phyloP scores from a whole-genome alignment of 768 basidiomycete genomes.

The Russula dissimulans region DNA sequence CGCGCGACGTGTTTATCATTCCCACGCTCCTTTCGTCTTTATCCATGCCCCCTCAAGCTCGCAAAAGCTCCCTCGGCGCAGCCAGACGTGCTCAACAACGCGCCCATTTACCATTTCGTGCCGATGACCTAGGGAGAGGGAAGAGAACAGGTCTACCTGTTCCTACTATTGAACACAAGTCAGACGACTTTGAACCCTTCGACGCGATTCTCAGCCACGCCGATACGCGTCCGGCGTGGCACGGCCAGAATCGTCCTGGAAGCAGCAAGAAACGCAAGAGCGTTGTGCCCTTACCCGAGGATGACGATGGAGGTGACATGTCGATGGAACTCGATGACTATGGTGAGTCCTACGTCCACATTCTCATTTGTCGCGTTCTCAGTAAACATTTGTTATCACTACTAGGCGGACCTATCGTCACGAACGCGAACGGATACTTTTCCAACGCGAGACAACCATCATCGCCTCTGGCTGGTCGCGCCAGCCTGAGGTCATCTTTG shows the following conservation, averaged over 20 bases:
- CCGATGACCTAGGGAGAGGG: conserved; percentile 66
- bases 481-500: conserved; percentile 23
- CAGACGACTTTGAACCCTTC: conserved; percentile 79
- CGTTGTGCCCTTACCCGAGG: conserved; percentile 26
- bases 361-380: not conserved
- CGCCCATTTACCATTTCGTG: conserved; percentile 67
- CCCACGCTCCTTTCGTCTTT: conserved; percentile 12
- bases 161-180: conserved; percentile 56
- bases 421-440: conserved; percentile 27
- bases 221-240: conserved; percentile 55
- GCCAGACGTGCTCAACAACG: conserved; percentile 49
- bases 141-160: conserved; percentile 74
- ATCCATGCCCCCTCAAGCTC: conserved; percentile 27
- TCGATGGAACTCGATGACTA: conserved; percentile 69
- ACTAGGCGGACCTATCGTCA: conserved; percentile 11
- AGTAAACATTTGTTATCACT: not conserved
- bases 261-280: conserved; percentile 32
- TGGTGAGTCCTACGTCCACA: conserved; percentile 33
- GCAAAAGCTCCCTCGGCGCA: conserved; percentile 34
- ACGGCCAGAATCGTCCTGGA: conserved; percentile 30
- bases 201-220: conserved; percentile 64
- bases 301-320: conserved; percentile 52
- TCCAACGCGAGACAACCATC: conserved; percentile 22
- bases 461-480: conserved; percentile 26
- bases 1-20: conserved; percentile 16